phyloP scores from a whole-genome alignment of 2,329 filamentous ascomycete species.

The Dryadomyces quercus-mongolicae region DNA sequence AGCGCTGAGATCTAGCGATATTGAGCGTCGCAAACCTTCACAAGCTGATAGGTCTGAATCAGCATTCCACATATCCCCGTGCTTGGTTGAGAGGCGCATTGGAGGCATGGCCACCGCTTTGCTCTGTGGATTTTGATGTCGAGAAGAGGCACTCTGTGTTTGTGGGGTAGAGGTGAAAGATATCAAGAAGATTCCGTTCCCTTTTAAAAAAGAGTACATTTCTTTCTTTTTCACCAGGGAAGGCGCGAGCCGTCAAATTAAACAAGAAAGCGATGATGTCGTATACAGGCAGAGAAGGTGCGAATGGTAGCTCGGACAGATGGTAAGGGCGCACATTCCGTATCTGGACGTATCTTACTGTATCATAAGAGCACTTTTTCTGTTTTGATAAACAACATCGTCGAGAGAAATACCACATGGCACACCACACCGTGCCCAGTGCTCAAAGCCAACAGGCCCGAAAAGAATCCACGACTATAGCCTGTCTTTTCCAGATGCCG shows the following conservation, averaged over 20 bases:
- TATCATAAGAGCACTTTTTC: too few relatives aligned
- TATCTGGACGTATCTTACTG: background rate
- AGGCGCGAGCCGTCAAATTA: background rate
- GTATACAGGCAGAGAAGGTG: background rate
- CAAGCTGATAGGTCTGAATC: too few relatives aligned
- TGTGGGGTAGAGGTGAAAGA: too few relatives aligned
- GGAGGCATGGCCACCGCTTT: too few relatives aligned
- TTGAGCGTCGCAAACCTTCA: background rate
- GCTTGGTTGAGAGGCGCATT: too few relatives aligned
- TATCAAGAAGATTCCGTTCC: background rate
- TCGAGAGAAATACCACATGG: background rate
- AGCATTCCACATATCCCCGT: too few relatives aligned
- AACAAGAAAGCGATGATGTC: too few relatives aligned
- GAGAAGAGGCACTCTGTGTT: too few relatives aligned
- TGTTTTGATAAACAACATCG: background rate
- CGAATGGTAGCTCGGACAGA: too few relatives aligned
- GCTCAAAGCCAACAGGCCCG: background rate
- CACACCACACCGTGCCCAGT: too few relatives aligned
- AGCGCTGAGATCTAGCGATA: background rate
- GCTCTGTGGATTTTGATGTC: too few relatives aligned
- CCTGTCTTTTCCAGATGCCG: conserved; percentile 1
- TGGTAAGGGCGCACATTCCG: background rate
- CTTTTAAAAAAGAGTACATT: too few relatives aligned
- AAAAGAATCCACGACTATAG: background rate
- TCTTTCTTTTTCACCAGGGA: background rate